Evolutionary conservation across 768 basidiomycete species (phyloP).

Genomic region (Russula griseocarnosa): DNA sequence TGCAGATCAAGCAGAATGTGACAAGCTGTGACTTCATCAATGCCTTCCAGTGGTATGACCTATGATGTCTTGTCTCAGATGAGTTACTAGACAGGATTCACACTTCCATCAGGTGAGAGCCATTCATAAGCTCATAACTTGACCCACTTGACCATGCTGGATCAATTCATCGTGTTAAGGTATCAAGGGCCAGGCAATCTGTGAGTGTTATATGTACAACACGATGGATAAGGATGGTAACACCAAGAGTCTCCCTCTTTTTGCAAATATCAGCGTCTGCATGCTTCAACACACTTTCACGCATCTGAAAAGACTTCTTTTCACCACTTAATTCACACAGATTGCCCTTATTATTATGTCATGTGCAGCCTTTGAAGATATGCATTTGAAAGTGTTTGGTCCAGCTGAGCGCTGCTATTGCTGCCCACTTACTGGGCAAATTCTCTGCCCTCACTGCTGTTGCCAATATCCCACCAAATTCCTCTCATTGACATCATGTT

Average conservation of each 20-base stretch:
- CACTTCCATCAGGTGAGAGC: no score
- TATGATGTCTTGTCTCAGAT: no score
- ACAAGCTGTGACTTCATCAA: no score
- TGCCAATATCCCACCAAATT: slow-evolving; percentile 92
- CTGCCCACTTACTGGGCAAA: slow-evolving; percentile 97
- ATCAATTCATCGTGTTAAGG: no score
- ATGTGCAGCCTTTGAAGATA: slow-evolving; percentile 97
- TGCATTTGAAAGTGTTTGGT: slow-evolving; percentile 95
- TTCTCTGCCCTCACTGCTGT: slow-evolving; percentile 98
- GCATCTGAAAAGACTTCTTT: slow-evolving; percentile 90
- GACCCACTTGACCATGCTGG: no score
- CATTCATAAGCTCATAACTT: no score
- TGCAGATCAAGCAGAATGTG: no score
- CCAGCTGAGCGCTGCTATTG: slow-evolving; percentile 88
- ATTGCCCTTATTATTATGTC: slow-evolving; percentile 98
- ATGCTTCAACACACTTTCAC: slow-evolving; percentile 98
- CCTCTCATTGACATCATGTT: slow-evolving; percentile 98
- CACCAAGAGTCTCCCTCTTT: slow-evolving; percentile 93
- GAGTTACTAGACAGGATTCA: no score
- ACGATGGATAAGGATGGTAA: slow-evolving; percentile 94
- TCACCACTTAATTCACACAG: slow-evolving; percentile 97
- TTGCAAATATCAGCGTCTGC: slow-evolving; percentile 90
- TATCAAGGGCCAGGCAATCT: slow-evolving; percentile 96
- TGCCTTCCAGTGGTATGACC: no score
- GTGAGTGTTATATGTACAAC: slow-evolving; percentile 99